Percentiles rank a stretch among this genome's conserved stretches.
Conservation (phyloP, 257 asterid genomes). For the Solanum peruvianum region DNA sequence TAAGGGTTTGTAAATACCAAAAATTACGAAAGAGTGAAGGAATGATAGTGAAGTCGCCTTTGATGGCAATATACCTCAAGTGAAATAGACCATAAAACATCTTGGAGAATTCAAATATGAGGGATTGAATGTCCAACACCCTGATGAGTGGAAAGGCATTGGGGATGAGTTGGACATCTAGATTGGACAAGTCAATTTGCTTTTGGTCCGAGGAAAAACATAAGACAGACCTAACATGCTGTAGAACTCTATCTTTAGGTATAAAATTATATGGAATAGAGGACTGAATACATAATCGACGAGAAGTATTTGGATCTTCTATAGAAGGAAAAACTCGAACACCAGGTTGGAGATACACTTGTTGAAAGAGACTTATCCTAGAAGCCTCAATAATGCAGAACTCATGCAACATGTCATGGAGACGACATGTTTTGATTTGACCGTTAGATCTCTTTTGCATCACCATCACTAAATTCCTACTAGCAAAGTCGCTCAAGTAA, state of each 20-base stretch:
- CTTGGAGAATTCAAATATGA: constrained; percentile 6
- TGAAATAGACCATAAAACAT: neutral
- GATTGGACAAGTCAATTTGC: neutral
- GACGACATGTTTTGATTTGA: too few relatives aligned
- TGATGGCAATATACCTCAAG: constrained; percentile 5
- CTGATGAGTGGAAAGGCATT: constrained; percentile 10
- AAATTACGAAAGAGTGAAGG: neutral
- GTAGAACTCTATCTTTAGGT: neutral
- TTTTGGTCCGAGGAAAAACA: constrained; percentile 8
- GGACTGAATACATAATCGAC: constrained; percentile 17
- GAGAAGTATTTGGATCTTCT: neutral
- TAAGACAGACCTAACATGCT: constrained; percentile 16
- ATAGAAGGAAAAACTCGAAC: neutral
- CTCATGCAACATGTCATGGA: too few relatives aligned
- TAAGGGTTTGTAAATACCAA: constrained; percentile 1
- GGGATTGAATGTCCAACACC: constrained; percentile 5
- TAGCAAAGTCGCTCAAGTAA: too few relatives aligned
- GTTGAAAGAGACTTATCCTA: constrained; percentile 6
- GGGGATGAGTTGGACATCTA: constrained; percentile 1
- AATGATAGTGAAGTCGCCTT: neutral
- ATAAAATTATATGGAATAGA: neutral
- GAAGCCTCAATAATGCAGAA: too few relatives aligned
- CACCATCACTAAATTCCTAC: too few relatives aligned
- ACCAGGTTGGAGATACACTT: neutral
- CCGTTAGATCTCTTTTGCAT: too few relatives aligned